Conservation (phyloP, 768 basidiomycete species). For the Leccinum pellstonianum region DNA sequence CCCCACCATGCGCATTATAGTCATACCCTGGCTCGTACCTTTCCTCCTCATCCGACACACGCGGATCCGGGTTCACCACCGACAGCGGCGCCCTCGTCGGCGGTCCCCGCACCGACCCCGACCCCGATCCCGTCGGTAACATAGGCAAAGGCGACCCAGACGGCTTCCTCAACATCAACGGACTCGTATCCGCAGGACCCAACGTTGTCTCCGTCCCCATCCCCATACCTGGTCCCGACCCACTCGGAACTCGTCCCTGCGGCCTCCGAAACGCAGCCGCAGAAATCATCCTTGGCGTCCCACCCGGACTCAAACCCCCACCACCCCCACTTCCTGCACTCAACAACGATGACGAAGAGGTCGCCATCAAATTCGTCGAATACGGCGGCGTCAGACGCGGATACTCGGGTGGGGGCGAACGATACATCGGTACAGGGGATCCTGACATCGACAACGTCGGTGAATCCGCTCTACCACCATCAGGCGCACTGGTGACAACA, state of each 20-base stretch:
- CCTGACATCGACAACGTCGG: conserved; percentile 1
- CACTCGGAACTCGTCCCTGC: conserved; percentile 34
- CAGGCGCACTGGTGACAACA: background rate
- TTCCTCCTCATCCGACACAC: conserved; percentile 36
- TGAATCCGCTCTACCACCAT: background rate
- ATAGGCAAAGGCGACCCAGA: conserved; percentile 35
- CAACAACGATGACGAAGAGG: conserved; percentile 37
- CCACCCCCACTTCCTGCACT: conserved; percentile 13
- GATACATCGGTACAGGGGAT: conserved; percentile 6
- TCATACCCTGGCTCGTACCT: conserved; percentile 27
- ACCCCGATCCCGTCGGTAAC: background rate
- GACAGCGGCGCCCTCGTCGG: conserved; percentile 22
- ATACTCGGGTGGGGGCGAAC: conserved; percentile 46
- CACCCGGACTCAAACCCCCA: conserved; percentile 28
- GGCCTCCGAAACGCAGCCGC: conserved; percentile 73
- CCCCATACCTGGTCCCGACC: conserved; percentile 4
- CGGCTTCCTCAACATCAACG: conserved; percentile 49
- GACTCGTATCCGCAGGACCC: conserved; percentile 43
- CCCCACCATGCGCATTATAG: conserved; percentile 54
- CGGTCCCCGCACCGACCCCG: conserved; percentile 12
- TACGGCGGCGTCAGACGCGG: conserved; percentile 37
- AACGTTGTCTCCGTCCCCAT: background rate
- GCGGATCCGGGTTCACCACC: conserved; percentile 30
- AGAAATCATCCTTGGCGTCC: conserved; percentile 57
- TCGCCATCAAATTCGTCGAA: conserved; percentile 28